Evolutionary conservation across 2,329 filamentous ascomycete species (phyloP), one percentile per base, ranked within the genome.

Genomic region (Seiridium unicorne): DNA sequence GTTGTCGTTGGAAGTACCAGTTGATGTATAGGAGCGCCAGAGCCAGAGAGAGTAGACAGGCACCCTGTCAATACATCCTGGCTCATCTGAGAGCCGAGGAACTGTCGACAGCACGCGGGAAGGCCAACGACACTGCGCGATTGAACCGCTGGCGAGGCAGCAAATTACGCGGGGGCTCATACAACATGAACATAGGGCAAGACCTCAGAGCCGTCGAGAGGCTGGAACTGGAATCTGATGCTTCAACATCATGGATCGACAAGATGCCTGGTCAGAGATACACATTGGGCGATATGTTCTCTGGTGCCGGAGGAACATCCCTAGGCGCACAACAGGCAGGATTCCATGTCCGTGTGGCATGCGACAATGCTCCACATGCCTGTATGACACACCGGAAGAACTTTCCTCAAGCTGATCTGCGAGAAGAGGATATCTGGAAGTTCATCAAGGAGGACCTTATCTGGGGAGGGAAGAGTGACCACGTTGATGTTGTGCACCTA

Each of bases 401-500:
- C 64, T 91, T 90, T 62, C 76, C 77, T 0, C 70, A 78, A 0
- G 73, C 78, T 0, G 70, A 77, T 0, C 76, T 90, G 0, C 81
- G 82, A 51, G 66, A 79, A 5, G 75, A 76, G 61, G 74, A 81
- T 0, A 73, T 84, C 0, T 74, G 79, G 40, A 72, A 82, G 2
- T 87, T 89, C 55, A 75, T 86, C 35, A 68, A 66, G 1, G 61
- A 67, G 4, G 51, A 49, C 35, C n/a, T 42, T 3, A 36, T 5
- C 32, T 58, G 55, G 55, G 46, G 46, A 11, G 35, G 55, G 31
- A 44, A 44, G 8, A 38, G 54, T 2, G 44, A 56, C 54, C 51
- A 58, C 3, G 83, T 89, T 0, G 91, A 95, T 65, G 76, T 94
- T 1, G 74, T 91, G 0, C 92, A 96, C 64, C 73, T 93, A 0